These are phyloP conservation scores for Aureobasidium sp. DNA, from an alignment of 2,329 filamentous ascomycete genomes.

Conservation along the genomic window DNA sequence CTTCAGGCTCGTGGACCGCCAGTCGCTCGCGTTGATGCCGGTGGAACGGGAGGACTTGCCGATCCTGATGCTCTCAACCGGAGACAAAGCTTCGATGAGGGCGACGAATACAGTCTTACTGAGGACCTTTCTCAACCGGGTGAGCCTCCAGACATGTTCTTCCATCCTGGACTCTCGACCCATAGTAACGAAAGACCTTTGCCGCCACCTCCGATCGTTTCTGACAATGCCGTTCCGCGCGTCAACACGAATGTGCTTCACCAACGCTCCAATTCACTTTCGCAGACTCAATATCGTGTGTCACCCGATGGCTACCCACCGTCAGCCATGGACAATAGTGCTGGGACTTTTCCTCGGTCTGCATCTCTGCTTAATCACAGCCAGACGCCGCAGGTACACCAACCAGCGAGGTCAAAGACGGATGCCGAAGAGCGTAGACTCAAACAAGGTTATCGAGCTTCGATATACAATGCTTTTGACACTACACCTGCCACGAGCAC, in stretches of 20 bases:
- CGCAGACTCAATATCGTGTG: conserved; percentile 16
- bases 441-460: conserved; percentile 42
- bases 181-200: conserved; percentile 54
- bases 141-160: conserved; percentile 85
- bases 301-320: conserved; percentile 13
- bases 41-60: conserved; percentile 81
- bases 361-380: conserved; percentile 78
- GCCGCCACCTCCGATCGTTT: conserved; percentile 54
- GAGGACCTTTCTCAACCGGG: conserved; percentile 33
- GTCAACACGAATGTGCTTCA: conserved; percentile 23
- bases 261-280: conserved; percentile 13
- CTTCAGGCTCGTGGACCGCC: conserved; percentile 51
- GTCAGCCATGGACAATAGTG: conserved; percentile 9
- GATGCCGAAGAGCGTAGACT: conserved; percentile 68
- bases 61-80: conserved; percentile 58
- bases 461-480: conserved; percentile 43
- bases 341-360: conserved; percentile 53
- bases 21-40: conserved; percentile 73
- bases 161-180: conserved; percentile 60
- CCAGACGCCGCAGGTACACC: conserved; percentile 67
- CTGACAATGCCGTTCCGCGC: conserved; percentile 41
- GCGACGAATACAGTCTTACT: conserved; percentile 60
- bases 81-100: conserved; percentile 84
- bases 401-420: conserved; percentile 87
- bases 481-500: conserved; percentile 32